phyloP scores from a whole-genome alignment of 2,329 filamentous ascomycete genomes.

The Pseudomassariella vexata region DNA sequence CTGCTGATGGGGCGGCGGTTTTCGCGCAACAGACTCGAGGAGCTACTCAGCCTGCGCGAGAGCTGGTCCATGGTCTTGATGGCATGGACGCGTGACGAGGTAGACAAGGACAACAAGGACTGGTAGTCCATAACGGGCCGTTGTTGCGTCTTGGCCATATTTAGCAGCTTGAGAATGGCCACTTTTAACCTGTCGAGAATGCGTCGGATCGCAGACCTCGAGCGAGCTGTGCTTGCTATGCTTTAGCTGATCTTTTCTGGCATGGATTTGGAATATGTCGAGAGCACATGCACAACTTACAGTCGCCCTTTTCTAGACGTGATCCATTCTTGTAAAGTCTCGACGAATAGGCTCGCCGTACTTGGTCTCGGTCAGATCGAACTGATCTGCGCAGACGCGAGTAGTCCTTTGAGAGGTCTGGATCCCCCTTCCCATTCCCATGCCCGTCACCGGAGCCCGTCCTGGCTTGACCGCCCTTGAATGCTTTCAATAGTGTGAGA shows the following conservation, averaged over 20 bases:
- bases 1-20: too few relatives aligned
- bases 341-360: conserved; percentile 36
- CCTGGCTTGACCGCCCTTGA: conserved; percentile 13
- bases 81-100: conserved; percentile 40
- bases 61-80: conserved; percentile 42
- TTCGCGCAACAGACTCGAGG: conserved; percentile 3
- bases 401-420: conserved; percentile 15
- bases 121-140: conserved; percentile 35
- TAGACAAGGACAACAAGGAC: conserved; percentile 40
- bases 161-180: conserved; percentile 33
- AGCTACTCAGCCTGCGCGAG: conserved; percentile 26
- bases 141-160: conserved; percentile 26
- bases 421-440: conserved; percentile 7
- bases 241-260: not conserved
- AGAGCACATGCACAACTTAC: conserved; percentile 26
- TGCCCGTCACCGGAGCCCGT: not conserved
- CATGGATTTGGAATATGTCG: too few relatives aligned
- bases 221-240: conserved; percentile 21
- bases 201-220: conserved; percentile 31
- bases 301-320: conserved; percentile 40
- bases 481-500: conserved; percentile 33
- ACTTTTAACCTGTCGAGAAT: conserved; percentile 37
- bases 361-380: conserved; percentile 31
- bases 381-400: conserved; percentile 29
- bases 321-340: conserved; percentile 33